Base-by-base conservation (phyloP, 352 stramenopile genomes). In the Stephanocyclus meneghinianus region DNA sequence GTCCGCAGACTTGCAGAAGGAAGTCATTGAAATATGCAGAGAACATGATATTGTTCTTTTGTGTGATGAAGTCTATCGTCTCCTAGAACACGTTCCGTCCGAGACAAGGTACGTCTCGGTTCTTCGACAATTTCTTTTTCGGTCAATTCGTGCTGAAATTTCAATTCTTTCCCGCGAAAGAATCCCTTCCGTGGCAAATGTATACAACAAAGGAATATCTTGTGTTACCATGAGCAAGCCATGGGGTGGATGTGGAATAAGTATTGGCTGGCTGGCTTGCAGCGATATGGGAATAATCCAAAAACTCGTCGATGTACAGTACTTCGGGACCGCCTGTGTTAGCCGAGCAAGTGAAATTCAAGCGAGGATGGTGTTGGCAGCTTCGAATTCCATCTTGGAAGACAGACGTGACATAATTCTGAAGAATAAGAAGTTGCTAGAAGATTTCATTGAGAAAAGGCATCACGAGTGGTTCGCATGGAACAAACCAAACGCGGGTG, bases 31-130 rank as follows among this genome's bases (percentile, higher is more conserved):
- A 62, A 71, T 91, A 18, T 83, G 73, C 62, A 53, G 69, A 44
- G 16, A 78, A 45, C 67, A 90, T 57, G 60, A 65, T 15, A 89
- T 90, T 76, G 57, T 80, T 8, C 72, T 92, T 57, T 68, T 92
- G n/a, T 88, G 74, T 32, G 88, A 93, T 60, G 88, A 93, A 77
- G 84, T 93, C 0, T 93, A 91, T 74, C 75, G 88, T 16, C 48
- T 93, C 13, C 65, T 93, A 11, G 88, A 92, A 74, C 87, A 92
- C 56, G 72, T 87, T 66, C 45, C 45, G 15, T n/a, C 35, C 1
- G 42, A 45, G 1, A 63, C 76, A 63, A 40, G 53, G 53, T 62
- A 18, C 42, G 53, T 62, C 40, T 62, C 10, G 45, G 45, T 53
- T 21, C n/a, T 53, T 53, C 11, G 2, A 53, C 45, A 16, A 16